Base-by-base conservation (phyloP, 2,329 filamentous ascomycete genomes). In the Clonostachys rhizophaga region DNA sequence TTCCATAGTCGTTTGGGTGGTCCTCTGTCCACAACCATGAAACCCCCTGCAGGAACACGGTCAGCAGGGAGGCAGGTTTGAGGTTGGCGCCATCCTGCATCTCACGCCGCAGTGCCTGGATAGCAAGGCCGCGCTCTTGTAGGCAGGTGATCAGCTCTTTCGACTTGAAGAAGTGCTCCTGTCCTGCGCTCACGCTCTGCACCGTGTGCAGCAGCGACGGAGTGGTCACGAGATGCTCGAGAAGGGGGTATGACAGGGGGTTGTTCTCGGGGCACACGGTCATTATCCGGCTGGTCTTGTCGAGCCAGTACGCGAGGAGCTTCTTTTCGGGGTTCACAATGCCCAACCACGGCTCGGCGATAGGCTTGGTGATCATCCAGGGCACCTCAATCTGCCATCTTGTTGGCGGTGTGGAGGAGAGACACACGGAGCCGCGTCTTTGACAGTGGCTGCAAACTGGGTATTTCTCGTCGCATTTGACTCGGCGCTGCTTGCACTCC, bases 391-490 rank as follows among this genome's bases (percentile, higher is more conserved):
- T 6, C 36, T 39, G 36, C 36, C 36, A 39, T 16, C 5, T 6
- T 6, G 13, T 9, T 5, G 5, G 9, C 36, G 13, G 36, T 6
- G 6, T 6, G 5, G 16, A 6, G 5, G 36, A 16, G 36, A 13
- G 16, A 9, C 36, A 39, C 5, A 39, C 36, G 16, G 36, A 13
- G 13, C 36, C 36, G 36, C 13, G 16, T 6, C 36, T 5, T 16
- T 41, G 39, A 14, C 45, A 46, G 8, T 34, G 34, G 11, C 17
- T 9, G 30, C 45, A 46, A 9, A 42, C 45, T 12, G 45, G 45
- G 34, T 34, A 40, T 20, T 37, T 42, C 34, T 36, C 45, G 20
- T 46, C 45, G 30, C 45, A 46, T n/a, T 46, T 46, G n/a, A 42
- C 45, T 33, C 17, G 18, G 5, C 45, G 37, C 13, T 40, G 10